Conservation (phyloP, 352 stramenopile species). For the Blastocystis sp. region DNA sequence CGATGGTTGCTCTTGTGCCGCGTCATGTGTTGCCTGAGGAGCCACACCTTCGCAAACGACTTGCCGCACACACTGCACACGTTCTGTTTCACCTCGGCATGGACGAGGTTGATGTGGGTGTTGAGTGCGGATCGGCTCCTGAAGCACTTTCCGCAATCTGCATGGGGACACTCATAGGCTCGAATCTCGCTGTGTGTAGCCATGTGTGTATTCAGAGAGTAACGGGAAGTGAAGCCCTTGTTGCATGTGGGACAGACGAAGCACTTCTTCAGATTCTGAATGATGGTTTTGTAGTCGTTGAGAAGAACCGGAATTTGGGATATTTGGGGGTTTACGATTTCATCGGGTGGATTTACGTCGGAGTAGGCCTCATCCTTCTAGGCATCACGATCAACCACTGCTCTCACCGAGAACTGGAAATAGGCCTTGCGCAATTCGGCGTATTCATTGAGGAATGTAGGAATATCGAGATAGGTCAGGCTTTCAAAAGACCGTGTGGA, state of each 20-base stretch:
- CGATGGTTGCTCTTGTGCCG: constrained; percentile 52
- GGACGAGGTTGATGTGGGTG: constrained; percentile 41
- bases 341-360: neutral
- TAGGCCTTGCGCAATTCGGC: constrained; percentile 34
- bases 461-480: constrained; percentile 42
- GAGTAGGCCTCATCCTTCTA: constrained; percentile 7
- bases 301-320: constrained; percentile 20
- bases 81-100: constrained; percentile 38
- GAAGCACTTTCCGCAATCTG: constrained; percentile 52
- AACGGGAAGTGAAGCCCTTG: constrained; percentile 52
- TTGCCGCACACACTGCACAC: constrained; percentile 41
- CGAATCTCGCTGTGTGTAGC: constrained; percentile 12
- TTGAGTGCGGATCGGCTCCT: constrained; percentile 41
- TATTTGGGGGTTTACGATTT: constrained; percentile 8
- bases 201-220: constrained; percentile 55
- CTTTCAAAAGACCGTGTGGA: constrained; percentile 46
- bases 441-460: constrained; percentile 16
- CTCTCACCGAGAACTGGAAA: neutral
- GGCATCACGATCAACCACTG: neutral
- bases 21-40: constrained; percentile 43
- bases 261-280: constrained; percentile 34
- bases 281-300: constrained; percentile 52
- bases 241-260: constrained; percentile 56
- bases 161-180: constrained; percentile 43
- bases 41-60: constrained; percentile 37